Base-by-base conservation (phyloP, 1,284 basidiomycete genomes). In the Salmacisia buchloeana region DNA sequence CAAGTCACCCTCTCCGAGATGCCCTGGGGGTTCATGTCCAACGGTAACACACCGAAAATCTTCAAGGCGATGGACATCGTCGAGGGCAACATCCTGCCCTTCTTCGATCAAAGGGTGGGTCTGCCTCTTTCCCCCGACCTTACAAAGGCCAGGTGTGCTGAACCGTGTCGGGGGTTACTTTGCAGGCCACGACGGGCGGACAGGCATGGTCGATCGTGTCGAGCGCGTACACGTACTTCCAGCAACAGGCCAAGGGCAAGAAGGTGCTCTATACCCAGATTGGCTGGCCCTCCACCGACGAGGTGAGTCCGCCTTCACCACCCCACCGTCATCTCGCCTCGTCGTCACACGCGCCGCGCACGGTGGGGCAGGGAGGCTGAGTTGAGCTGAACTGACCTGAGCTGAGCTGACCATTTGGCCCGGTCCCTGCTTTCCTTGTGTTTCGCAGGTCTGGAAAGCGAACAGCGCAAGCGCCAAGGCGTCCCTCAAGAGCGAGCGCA, bases 71-170 rank as follows among this genome's bases (percentile, higher is more conserved):
- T 88, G 31, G 87, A 90, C 73, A 82, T 84, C 39, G 85, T 90
- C 64, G 86, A 88, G 67, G 85, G 84, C 0, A 67, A 90, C 74
- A 87, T 88, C 82, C 80, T 90, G 41, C 88, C 89, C 3, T 90
- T 89, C 81, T 90, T 90, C 75, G 83, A 84, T 13, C 75, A 82
- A 59, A 9, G 49, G 3, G 49, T 54, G 49, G 34, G 59, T 35
- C 31, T 31, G 18, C 3, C 10, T 10, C 39, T 27, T 35, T 5
- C 25, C 34, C 21, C 5, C 58, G 15, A 29, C 4, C 46, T 46
- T 46, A 21, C 15, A 46, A 25, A 52, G 21, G 2, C 2, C 15
- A 7, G 6, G 23, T 27, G 15, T 5, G 25, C n/a, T 52, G 21
- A 27, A 13, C 23, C 23, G 46, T 52, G 21, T 29, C 31, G n/a